Conservation (phyloP, 2,329 filamentous ascomycete genomes). For the Trichoderma simmonsii region DNA sequence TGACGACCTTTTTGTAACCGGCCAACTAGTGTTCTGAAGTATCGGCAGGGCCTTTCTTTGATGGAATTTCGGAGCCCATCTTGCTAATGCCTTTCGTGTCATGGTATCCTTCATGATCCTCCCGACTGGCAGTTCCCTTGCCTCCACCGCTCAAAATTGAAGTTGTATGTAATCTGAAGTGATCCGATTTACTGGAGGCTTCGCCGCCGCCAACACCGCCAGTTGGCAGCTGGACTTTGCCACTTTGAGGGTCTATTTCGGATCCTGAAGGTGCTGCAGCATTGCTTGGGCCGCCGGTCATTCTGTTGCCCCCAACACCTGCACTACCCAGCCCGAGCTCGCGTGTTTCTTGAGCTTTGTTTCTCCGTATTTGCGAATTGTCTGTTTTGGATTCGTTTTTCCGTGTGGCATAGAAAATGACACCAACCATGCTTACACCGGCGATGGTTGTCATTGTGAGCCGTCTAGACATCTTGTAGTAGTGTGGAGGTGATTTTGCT, state of each 20-base stretch:
- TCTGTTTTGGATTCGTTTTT: neutral
- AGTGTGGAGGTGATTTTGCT: constrained; percentile 3
- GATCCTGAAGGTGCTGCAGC: constrained; percentile 21
- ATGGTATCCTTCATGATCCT: neutral
- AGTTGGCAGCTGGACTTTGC: neutral
- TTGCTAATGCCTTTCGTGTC: constrained; percentile 6
- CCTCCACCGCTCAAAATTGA: neutral
- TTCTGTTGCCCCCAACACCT: constrained; percentile 32
- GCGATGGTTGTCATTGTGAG: neutral
- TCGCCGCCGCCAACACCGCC: neutral
- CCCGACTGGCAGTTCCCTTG: neutral
- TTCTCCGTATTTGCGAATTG: neutral
- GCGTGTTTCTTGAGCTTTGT: constrained; percentile 30
- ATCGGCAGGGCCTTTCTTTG: neutral
- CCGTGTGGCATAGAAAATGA: neutral
- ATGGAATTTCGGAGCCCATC: neutral
- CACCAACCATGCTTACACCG: neutral
- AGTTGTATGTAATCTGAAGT: neutral
- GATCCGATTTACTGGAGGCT: neutral
- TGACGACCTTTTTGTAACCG: neutral
- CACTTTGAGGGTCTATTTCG: neutral
- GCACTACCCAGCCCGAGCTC: constrained; percentile 32
- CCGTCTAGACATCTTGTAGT: constrained; percentile 34
- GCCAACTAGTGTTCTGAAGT: neutral
- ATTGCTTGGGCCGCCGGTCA: constrained; percentile 32